Base-by-base conservation (phyloP, 106 monocot species). In the Allium sativum region DNA sequence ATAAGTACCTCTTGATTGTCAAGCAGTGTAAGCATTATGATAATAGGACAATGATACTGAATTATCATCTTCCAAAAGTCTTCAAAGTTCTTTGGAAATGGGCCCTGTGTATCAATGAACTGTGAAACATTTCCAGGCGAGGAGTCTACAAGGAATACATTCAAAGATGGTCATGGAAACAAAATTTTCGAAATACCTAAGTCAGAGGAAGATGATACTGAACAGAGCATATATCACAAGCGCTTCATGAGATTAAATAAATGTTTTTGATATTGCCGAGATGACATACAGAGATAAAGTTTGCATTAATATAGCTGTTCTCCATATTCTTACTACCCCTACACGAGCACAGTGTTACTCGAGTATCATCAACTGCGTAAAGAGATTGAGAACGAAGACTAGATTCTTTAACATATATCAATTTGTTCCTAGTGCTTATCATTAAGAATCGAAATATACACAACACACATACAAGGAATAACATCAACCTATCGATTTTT, bases 51-150 rank as follows among this genome's bases (percentile, higher is more conserved):
- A 4, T 55, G 72, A 61, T 81, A 81, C 46, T 92, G 78, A 42
- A 81, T 55, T 22, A 92, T 67, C 98, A 98, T 98, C 65, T 85
- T 74, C 98, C 98, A 98, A 62, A 98, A 98, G 78, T 98, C 92
- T 7, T 78, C 78, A 69, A 85, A 81, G 20, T 91, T 88, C 19
- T 77, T 70, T 17, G 76, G 74, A 61, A 98, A 81, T 65, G 98
- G 98, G 43, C 98, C 98, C 74, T 98, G 92, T 22, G 98, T 91
- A 40, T 91, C 92, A 68, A 98, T 88, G 77, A 98, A 98, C 52
- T 56, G 56, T 12, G 83, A 79, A 70, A 90, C 68, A 60, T 84
- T 74, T 48, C 57, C 77, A 31, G 31, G 53, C 1, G 81, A 65
- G 77, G 44, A 62, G 15, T 63, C 77, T 79, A 73, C 51, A 70